These are phyloP conservation scores for Orbilia brochopaga DNA, from an alignment of 2,329 filamentous ascomycete genomes.

Conservation along the genomic window DNA sequence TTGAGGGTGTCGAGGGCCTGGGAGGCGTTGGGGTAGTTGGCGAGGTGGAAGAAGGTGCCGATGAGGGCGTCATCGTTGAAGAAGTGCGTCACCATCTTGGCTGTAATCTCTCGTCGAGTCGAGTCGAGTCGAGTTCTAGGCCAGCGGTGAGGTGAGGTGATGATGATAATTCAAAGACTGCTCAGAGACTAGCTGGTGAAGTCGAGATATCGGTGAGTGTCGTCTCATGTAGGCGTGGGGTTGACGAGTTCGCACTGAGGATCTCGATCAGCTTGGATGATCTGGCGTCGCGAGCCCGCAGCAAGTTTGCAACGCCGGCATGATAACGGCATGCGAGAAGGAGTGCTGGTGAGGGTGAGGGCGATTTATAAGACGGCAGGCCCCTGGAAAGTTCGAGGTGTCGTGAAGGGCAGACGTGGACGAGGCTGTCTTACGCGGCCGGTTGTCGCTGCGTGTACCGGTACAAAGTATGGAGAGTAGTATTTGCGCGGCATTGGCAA, in stretches of 20 bases:
- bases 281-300: not conserved
- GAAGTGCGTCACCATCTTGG: constrained; percentile 47
- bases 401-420: constrained; percentile 7
- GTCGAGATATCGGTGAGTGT: too few species aligned
- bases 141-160: too few species aligned
- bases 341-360: not conserved
- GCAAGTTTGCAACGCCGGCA: constrained; percentile 19
- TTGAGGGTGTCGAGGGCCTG: constrained; percentile 66
- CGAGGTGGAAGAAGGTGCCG: constrained; percentile 56
- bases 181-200: too few species aligned
- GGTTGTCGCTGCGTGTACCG: constrained; percentile 19
- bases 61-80: constrained; percentile 51
- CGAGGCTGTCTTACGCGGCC: constrained; percentile 51
- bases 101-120: not conserved
- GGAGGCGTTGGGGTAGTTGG: constrained; percentile 64
- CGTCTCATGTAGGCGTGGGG: too few species aligned
- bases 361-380: constrained; percentile 42
- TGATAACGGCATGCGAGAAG: constrained; percentile 8
- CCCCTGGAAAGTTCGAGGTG: constrained; percentile 30
- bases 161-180: too few species aligned
- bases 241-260: constrained; percentile 1
- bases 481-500: too few species aligned
- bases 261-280: not conserved
- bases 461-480: not conserved
- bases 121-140: too few species aligned